Conservation (phyloP, 163 green algal genomes). For the Scenedesmus sp. region DNA sequence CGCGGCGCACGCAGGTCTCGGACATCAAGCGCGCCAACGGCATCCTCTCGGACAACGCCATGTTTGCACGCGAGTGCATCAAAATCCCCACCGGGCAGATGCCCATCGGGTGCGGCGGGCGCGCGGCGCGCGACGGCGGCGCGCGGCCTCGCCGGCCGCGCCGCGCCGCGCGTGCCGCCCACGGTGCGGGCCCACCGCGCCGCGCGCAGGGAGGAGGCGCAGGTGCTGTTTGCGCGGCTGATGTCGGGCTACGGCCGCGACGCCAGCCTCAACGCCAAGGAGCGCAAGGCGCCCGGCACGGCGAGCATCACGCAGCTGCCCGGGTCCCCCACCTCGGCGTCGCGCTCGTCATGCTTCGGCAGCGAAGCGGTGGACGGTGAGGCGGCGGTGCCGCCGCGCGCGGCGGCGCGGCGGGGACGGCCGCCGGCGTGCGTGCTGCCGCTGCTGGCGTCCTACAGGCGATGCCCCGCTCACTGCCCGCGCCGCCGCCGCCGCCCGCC, state of each 20-base stretch:
- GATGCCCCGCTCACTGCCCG: no score
- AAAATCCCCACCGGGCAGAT: slow-evolving; percentile 76
- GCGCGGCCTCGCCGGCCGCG: no score
- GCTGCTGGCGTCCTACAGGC: no score
- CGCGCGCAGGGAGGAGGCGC: slow-evolving; percentile 54
- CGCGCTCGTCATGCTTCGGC: slow-evolving; percentile 28
- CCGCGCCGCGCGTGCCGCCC: no score
- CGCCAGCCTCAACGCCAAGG: slow-evolving; percentile 56
- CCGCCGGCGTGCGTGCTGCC: no score
- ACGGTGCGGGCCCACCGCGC: no score
- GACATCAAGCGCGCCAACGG: slow-evolving; percentile 89
- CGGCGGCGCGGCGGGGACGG: no score
- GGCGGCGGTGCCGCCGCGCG: no score
- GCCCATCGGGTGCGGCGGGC: slow-evolving; percentile 67
- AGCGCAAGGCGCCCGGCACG: slow-evolving; percentile 41
- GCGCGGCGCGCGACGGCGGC: no score
- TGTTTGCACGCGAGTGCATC: slow-evolving; percentile 78
- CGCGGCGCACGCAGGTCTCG: slow-evolving; percentile 64
- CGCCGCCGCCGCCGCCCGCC: no score
- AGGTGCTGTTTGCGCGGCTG: slow-evolving; percentile 57
- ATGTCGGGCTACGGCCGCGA: slow-evolving; percentile 55
- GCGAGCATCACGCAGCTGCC: slow-evolving; percentile 46
- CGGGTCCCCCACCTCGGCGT: slow-evolving; percentile 42
- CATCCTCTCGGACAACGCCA: slow-evolving; percentile 80
- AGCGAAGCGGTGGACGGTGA: slow-evolving; percentile 47